phyloP scores from a whole-genome alignment of 2,329 filamentous ascomycete species.

The Xylariaceae sp. region DNA sequence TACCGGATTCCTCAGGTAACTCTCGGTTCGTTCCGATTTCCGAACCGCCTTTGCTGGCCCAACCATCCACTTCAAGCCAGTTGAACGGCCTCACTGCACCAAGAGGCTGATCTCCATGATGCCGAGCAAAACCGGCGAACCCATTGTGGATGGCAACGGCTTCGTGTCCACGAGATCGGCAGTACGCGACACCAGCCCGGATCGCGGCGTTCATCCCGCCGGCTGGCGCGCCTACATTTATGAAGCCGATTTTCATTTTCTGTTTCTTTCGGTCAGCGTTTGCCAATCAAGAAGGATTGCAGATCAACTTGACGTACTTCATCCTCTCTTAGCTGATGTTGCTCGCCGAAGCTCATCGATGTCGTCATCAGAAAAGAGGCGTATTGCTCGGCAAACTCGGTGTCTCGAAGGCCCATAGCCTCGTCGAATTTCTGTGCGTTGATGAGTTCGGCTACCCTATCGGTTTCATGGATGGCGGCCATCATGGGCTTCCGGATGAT shows the following conservation, averaged over 20 bases:
- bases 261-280: slow-evolving; percentile 35
- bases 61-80: slow-evolving; percentile 92
- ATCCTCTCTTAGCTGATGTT: slow-evolving; percentile 63
- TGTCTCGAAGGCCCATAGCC: slow-evolving; percentile 85
- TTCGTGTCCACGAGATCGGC: slow-evolving; percentile 85
- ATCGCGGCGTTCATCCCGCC: slow-evolving; percentile 98
- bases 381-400: slow-evolving; percentile 92
- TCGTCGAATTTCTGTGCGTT: slow-evolving; percentile 79
- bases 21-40: slow-evolving; percentile 98
- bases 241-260: slow-evolving; percentile 91
- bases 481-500: slow-evolving; percentile 88
- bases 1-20: slow-evolving; percentile 79
- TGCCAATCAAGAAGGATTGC: not conserved
- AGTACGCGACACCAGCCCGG: slow-evolving; percentile 89
- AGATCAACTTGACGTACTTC: slow-evolving; percentile 53
- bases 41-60: slow-evolving; percentile 94
- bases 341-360: slow-evolving; percentile 68
- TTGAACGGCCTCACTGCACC: slow-evolving; percentile 81
- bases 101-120: slow-evolving; percentile 78
- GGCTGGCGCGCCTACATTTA: slow-evolving; percentile 93
- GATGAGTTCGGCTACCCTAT: slow-evolving; percentile 80
- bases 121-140: slow-evolving; percentile 88
- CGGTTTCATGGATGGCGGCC: slow-evolving; percentile 82
- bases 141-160: slow-evolving; percentile 94
- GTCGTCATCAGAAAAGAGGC: slow-evolving; percentile 89